Evolutionary conservation across 495 filamentous ascomycete species (phyloP).

Genomic region (Aspergillus cristatus): DNA sequence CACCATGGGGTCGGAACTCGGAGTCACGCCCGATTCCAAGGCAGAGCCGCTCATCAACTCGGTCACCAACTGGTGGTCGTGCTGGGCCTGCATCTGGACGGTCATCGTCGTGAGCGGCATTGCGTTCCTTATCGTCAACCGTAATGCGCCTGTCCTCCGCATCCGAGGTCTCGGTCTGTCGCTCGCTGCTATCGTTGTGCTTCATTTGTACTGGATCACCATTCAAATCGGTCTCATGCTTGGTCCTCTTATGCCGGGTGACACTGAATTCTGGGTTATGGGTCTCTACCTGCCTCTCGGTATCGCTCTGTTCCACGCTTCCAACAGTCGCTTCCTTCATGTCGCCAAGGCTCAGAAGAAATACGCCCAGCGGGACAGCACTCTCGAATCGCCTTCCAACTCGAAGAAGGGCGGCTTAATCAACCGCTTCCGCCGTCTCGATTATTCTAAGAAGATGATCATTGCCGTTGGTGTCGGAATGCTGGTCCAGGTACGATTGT

Average conservation of each 20-base stretch:
- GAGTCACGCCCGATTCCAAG: conserved; percentile 21
- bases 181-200: conserved; percentile 46
- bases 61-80: conserved; percentile 27
- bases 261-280: conserved; percentile 65
- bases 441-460: conserved; percentile 19
- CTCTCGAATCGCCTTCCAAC: conserved; percentile 1
- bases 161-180: conserved; percentile 54
- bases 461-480: conserved; percentile 20
- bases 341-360: conserved; percentile 41
- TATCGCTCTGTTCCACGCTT: conserved; percentile 62
- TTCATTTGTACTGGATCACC: conserved; percentile 56
- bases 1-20: conserved; percentile 31
- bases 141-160: conserved; percentile 48
- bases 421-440: conserved; percentile 18
- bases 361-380: conserved; percentile 14
- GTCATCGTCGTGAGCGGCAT: conserved; percentile 41
- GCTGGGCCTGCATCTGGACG: conserved; percentile 43
- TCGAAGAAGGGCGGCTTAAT: conserved; percentile 11
- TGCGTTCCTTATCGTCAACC: conserved; percentile 44
- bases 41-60: conserved; percentile 13
- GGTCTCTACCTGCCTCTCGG: conserved; percentile 60
- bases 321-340: conserved; percentile 56
- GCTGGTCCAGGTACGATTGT: conserved; percentile 15
- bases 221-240: conserved; percentile 52
- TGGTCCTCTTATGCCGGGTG: conserved; percentile 50